Base-by-base conservation (phyloP, 305 asterid genomes). In the Plantago rigida region DNA sequence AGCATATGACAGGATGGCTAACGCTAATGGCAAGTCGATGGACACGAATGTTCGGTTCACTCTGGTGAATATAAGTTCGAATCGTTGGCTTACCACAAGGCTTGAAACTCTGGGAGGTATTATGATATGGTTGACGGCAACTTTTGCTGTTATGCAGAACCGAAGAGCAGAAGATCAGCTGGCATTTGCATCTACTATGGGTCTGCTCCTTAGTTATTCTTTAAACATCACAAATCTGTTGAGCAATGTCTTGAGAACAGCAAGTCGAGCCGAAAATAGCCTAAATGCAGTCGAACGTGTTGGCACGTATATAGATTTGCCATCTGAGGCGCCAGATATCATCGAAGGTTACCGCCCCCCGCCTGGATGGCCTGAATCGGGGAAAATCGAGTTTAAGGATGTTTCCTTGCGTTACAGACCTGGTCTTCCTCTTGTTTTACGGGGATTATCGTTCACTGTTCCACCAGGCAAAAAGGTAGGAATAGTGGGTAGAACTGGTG, bases 321-420 rank as follows among this genome's bases (percentile, higher is more conserved):
- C 96, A 28, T 81, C 94, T 13, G 98, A 91, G 76, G 96, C 83
- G 36, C 95, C 93, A 5, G 78, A 77, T 3, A 60, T 86, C 39
- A 67, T 91, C 59, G 90, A 81, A 63, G 79, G 74, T 28, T 77
- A 79, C 60, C 96, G 87, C 10, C 93, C 96, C 29, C 94, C 88
- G 17, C 92, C 84, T n/a, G 96, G 94, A 50, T 91, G 98, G 98
- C 98, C 98, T n/a, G 73, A 83, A 34, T 77, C 74, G n/a, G 98
- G 98, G 68, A 80, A 80, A 47, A 82, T 91, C 36, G 70, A 56
- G 72, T 88, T 91, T 65, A 95, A 91, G 67, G 87, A 80, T 63
- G 95, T 84, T 69, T 73, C 61, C 69, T 71, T 91, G 55, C 77
- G 96, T 44, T 91, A 91, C 69, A 78, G 98, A 77, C 88, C 90